A percentile compares a stretch with the other conserved stretches of the same genome.
Conservation (phyloP, 768 basidiomycete species). For the Hemileccinum impolitum region DNA sequence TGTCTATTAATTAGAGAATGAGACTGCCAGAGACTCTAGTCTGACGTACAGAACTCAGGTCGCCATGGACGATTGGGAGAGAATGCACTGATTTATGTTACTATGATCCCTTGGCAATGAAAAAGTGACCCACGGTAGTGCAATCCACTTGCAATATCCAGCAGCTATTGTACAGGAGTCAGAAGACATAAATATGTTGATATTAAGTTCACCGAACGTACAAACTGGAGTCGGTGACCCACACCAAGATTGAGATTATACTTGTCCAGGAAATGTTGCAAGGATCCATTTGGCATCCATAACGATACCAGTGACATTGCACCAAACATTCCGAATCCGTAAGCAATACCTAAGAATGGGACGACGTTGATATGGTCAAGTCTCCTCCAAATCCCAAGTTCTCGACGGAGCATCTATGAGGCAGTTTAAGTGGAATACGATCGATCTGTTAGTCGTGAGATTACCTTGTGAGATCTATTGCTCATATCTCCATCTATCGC, state of each 20-base stretch:
- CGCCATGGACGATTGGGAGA: conserved; percentile 10
- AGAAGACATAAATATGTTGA: conserved; percentile 11
- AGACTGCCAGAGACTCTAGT: background rate
- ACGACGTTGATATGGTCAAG: conserved; percentile 5
- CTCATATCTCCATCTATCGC: background rate
- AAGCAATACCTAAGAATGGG: conserved; percentile 7
- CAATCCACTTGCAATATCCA: conserved; percentile 12
- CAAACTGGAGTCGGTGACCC: conserved; percentile 4
- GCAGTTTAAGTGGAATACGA: background rate
- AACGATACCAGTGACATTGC: conserved; percentile 24
- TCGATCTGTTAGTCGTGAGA: too few relatives aligned
- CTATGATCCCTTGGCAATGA: background rate
- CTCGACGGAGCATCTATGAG: conserved; percentile 1
- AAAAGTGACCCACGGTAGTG: conserved; percentile 2
- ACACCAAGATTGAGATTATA: background rate
- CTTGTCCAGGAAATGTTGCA: conserved; percentile 17
- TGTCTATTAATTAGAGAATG: background rate
- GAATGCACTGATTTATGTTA: conserved; percentile 4
- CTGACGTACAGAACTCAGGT: conserved; percentile 9
- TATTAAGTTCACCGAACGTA: conserved; percentile 11
- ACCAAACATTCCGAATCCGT: conserved; percentile 1
- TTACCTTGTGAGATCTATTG: background rate
- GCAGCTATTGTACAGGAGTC: conserved; percentile 13
- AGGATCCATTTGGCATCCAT: conserved; percentile 27
- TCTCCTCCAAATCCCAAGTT: conserved; percentile 9